Evolutionary conservation across 768 basidiomycete species (phyloP).

Genomic region (Collybia sordida): DNA sequence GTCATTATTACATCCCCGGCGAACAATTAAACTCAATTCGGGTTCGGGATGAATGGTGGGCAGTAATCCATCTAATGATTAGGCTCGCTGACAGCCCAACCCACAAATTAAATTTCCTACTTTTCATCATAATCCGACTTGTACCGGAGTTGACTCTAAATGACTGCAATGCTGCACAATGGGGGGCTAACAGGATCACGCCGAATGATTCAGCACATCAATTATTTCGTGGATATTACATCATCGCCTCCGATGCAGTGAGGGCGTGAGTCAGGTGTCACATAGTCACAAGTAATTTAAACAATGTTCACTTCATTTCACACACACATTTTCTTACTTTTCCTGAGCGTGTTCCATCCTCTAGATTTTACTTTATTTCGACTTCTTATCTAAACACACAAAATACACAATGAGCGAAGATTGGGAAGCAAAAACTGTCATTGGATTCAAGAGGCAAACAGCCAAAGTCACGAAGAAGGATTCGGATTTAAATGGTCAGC

Average conservation of each 20-base stretch:
- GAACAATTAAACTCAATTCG: no score
- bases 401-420: constrained; percentile 48
- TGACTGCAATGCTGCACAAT: background rate
- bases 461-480: constrained; percentile 64
- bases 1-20: no score
- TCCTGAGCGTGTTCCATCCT: constrained; percentile 5
- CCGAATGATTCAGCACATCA: background rate
- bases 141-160: background rate
- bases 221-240: background rate
- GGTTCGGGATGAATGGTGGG: no score
- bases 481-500: constrained; percentile 52
- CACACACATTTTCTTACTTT: constrained; percentile 7
- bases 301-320: background rate
- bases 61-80: no score
- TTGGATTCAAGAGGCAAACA: constrained; percentile 65
- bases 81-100: no score
- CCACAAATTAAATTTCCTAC: no score
- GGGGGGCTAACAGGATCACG: no score
- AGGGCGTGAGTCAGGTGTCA: constrained; percentile 17
- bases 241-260: constrained; percentile 11
- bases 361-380: constrained; percentile 6
- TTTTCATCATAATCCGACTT: no score
- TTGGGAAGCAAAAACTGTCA: constrained; percentile 73
- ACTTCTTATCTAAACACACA: constrained; percentile 1
- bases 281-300: constrained; percentile 2